Percentiles rank a stretch among this genome's conserved stretches.
These are phyloP conservation scores for Hymenoscyphus infarciens DNA, from an alignment of 2,329 filamentous ascomycete genomes.

Conservation along the genomic window DNA sequence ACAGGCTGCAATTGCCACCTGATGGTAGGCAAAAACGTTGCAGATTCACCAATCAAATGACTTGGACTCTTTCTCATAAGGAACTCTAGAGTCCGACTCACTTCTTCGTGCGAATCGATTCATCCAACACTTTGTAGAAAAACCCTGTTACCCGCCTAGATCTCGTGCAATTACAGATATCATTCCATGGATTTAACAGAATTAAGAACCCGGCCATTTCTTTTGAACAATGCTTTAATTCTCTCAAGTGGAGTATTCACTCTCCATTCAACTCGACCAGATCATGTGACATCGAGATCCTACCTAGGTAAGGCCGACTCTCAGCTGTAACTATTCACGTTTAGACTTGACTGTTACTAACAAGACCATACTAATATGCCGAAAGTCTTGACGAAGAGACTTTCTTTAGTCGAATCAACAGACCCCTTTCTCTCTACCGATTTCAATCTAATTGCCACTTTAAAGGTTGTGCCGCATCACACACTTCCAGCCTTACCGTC, in stretches of 20 bases:
- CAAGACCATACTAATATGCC: not conserved
- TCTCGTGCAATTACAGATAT: no score
- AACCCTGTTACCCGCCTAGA: no score
- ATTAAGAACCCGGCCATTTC: no score
- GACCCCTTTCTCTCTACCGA: not conserved
- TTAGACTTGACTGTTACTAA: not conserved
- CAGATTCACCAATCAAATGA: not conserved
- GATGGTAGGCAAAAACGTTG: not conserved
- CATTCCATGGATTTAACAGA: no score
- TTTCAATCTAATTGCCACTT: not conserved
- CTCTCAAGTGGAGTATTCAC: no score
- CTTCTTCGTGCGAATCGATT: no score
- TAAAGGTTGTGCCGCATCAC: slow-evolving; percentile 6
- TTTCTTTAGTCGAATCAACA: not conserved
- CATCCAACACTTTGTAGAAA: no score
- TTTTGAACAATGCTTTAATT: no score
- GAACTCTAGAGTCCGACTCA: no score
- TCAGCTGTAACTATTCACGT: not conserved
- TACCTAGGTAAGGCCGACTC: not conserved
- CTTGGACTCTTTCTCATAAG: no score
- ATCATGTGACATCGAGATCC: no score
- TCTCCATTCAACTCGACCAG: no score
- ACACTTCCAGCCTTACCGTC: slow-evolving; percentile 10
- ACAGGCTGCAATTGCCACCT: not conserved
- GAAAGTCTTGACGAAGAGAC: not conserved